Percentiles rank a stretch among this genome's conserved stretches.
These are phyloP conservation scores for Calycina herbarum DNA, from an alignment of 2,329 filamentous ascomycete species.

Conservation along the genomic window DNA sequence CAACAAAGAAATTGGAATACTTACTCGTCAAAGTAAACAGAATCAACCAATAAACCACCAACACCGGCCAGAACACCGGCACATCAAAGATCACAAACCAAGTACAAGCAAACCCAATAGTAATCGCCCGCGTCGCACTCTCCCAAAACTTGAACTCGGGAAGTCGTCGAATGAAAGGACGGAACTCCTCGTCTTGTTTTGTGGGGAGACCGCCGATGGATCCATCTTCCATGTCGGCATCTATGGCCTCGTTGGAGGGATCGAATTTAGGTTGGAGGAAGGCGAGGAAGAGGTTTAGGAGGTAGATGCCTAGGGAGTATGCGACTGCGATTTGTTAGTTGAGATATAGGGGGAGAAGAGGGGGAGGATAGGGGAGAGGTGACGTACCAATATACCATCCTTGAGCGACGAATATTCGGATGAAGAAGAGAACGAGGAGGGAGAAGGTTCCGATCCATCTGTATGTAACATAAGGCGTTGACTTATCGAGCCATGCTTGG, in stretches of 20 bases:
- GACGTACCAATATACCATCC: conserved; percentile 95
- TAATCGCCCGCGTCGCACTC: conserved; percentile 83
- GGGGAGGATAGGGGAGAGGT: conserved; percentile 12
- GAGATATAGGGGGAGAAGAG: conserved; percentile 12
- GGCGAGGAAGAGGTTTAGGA: conserved; percentile 97
- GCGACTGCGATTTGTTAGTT: conserved; percentile 61
- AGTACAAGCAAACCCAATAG: conserved; percentile 81
- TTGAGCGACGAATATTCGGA: conserved; percentile 87
- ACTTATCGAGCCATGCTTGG: conserved; percentile 91
- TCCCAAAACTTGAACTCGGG: conserved; percentile 99
- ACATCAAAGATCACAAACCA: conserved; percentile 96
- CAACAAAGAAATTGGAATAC: conserved; percentile 41
- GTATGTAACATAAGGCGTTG: conserved; percentile 84
- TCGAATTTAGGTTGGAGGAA: conserved; percentile 99
- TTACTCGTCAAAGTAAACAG: conserved; percentile 92
- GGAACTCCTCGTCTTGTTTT: conserved; percentile 96
- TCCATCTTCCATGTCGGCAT: conserved; percentile 96
- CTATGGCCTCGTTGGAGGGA: conserved; percentile 84
- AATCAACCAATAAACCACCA: conserved; percentile 99
- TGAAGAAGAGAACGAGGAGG: conserved; percentile 76
- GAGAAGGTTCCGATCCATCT: conserved; percentile 84
- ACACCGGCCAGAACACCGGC: conserved; percentile 97
- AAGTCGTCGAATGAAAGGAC: conserved; percentile 91
- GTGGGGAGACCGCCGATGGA: conserved; percentile 80
- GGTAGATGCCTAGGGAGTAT: conserved; percentile 97